Conservation (phyloP, 306 rosid genomes). For the Astragalus glycyphyllos region DNA sequence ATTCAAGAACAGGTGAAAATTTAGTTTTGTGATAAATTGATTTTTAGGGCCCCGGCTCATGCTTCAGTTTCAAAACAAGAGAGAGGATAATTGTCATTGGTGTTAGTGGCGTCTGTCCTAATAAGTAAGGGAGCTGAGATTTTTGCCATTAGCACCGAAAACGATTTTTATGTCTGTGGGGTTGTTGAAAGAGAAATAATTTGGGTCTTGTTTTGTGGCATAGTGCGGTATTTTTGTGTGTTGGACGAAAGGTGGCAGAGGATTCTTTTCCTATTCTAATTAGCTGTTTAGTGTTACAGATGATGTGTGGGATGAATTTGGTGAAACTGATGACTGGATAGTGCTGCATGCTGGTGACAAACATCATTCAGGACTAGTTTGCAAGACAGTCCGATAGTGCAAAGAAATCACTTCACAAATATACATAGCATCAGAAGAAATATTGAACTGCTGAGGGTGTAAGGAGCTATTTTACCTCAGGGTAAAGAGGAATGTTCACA, state of each 20-base stretch:
- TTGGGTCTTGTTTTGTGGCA: background rate
- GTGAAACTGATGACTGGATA: constrained; percentile 61
- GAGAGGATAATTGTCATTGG: constrained; percentile 10
- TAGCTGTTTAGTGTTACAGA: constrained; percentile 53
- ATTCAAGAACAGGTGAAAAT: background rate
- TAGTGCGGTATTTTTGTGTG: background rate
- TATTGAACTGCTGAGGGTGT: constrained; percentile 44
- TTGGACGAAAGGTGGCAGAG: constrained; percentile 5
- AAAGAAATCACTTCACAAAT: constrained; percentile 46
- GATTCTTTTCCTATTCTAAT: constrained; percentile 14
- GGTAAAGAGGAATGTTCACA: constrained; percentile 47
- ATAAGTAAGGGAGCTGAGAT: constrained; percentile 7
- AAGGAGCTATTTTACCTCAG: constrained; percentile 34
- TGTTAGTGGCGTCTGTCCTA: background rate
- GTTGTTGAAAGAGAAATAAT: background rate
- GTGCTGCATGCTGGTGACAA: constrained; percentile 59
- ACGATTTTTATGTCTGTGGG: background rate
- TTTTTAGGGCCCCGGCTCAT: constrained; percentile 19
- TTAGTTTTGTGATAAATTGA: background rate
- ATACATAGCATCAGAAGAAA: constrained; percentile 35
- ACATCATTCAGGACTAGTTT: constrained; percentile 38
- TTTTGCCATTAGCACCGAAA: background rate
- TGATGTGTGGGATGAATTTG: constrained; percentile 61
- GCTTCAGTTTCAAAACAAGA: constrained; percentile 6
- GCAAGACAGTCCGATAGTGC: constrained; percentile 46